A percentile compares a stretch with the other conserved stretches of the same genome.
phyloP scores from a whole-genome alignment of 352 stramenopile genomes.

The Phytophthora hibernalis region DNA sequence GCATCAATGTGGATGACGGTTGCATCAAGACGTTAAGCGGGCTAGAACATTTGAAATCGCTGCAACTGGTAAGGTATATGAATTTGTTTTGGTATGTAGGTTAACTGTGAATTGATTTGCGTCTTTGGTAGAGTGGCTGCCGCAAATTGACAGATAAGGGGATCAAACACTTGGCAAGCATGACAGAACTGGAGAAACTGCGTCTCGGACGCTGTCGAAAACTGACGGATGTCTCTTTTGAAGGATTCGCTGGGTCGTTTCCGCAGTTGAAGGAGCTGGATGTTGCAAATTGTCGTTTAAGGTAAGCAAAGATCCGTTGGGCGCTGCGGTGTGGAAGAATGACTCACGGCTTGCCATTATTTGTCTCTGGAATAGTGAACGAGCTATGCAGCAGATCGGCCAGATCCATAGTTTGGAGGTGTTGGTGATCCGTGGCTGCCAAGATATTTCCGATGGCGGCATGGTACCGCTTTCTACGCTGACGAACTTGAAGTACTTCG shows the following conservation, averaged over 20 bases:
- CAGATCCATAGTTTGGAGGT: conserved; percentile 44
- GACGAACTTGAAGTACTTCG: conserved; percentile 61
- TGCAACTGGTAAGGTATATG: conserved; percentile 60
- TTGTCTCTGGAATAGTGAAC: conserved; percentile 32
- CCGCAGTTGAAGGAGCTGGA: conserved; percentile 55
- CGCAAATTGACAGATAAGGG: conserved; percentile 61
- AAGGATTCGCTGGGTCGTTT: conserved; percentile 47
- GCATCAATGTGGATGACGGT: conserved; percentile 64
- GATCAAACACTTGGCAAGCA: conserved; percentile 48
- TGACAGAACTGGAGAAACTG: conserved; percentile 62
- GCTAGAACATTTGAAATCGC: conserved; percentile 44
- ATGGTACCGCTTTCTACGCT: conserved; percentile 42
- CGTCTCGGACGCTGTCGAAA: conserved; percentile 61
- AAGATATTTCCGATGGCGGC: conserved; percentile 41
- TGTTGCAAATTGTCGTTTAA: conserved; percentile 59
- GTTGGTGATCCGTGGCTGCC: conserved; percentile 58
- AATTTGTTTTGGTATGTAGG: not conserved
- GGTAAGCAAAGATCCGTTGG: conserved; percentile 28
- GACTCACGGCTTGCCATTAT: conserved; percentile 2
- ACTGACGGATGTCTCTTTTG: conserved; percentile 61
- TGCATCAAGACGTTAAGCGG: conserved; percentile 51
- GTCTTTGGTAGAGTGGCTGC: conserved; percentile 60
- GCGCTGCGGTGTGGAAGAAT: not conserved
- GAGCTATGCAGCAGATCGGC: conserved; percentile 40
- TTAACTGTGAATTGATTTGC: not conserved